Evolutionary conservation across 768 basidiomycete species (phyloP), one percentile per base, ranked within the genome.

Genomic region (Flagelloscypha sp.): DNA sequence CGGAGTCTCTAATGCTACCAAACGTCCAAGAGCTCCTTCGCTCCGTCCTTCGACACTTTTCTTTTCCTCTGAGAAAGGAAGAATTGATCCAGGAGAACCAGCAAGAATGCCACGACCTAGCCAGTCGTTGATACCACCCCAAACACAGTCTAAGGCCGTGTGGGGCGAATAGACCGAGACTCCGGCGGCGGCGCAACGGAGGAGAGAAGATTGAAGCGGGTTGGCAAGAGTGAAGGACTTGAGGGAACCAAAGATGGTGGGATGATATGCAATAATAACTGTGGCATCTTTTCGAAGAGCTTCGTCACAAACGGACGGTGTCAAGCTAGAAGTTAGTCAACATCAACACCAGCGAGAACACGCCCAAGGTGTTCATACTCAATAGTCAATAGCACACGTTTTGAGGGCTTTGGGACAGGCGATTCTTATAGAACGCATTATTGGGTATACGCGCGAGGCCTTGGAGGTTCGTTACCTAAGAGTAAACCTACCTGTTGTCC

Each of bases 101-200:
- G 57, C 61, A 42, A 74, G 57, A 22, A 73, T 53, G 23, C 70
- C 74, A 53, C 62, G 51, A 1, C 76, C 84, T 11, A 92, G 71
- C 85, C 86, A 95, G 58, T 93, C 89, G 50, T 94, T 95, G 35
- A 94, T 74, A 0, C 94, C 93, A 5, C 74, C 84, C 47, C 73
- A 69, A 1, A 85, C 77, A n/a, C 69, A 70, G 59, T 98, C 94
- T 12, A 95, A 69, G 0, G 88, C 76, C 0, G 85, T 88, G 59
- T 98, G 94, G 2, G 94, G 89, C 25, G 72, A 72, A 61, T 85
- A 94, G 4, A 97, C 71, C 1, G 82, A 84, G 37, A 97, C 80
- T 1, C 92, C 92, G 9, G 75, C 68, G 1, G 86, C 80, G 0
- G 81, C 79, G 42, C 92, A 87, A 37, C 65, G 70, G 5, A 98